A percentile compares a stretch with the other conserved stretches of the same genome.
Evolutionary conservation across 164 flowering plant genomes (phyloP).

Genomic region (Chloranthus sessilifolius): DNA sequence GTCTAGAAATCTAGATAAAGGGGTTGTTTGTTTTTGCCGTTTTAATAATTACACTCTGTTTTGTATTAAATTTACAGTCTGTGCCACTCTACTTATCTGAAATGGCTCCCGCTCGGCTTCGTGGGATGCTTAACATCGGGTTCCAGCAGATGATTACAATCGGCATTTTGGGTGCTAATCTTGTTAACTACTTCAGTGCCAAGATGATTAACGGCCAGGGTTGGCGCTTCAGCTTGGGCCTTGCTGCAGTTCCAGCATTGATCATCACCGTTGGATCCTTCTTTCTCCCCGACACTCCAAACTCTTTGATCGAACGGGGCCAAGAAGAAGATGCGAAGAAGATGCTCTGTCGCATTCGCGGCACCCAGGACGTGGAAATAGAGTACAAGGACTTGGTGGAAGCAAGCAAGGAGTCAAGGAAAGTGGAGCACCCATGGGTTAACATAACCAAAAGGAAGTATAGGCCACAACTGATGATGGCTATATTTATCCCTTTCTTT

Average conservation of each 20-base stretch:
- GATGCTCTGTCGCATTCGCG: neutral
- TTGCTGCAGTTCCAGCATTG: conserved; percentile 63
- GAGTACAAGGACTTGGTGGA: neutral
- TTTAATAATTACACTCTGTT: too few relatives aligned
- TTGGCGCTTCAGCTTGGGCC: conserved; percentile 65
- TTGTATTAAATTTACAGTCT: conserved; percentile 21
- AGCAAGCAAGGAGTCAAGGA: neutral
- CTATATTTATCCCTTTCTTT: neutral
- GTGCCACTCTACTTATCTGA: conserved; percentile 77
- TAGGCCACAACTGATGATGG: neutral
- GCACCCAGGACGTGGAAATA: neutral
- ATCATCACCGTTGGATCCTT: neutral
- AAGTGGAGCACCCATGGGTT: neutral
- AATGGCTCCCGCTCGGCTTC: conserved; percentile 70
- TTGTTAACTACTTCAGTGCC: conserved; percentile 54
- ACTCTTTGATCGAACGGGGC: neutral
- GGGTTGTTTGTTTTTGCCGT: too few relatives aligned
- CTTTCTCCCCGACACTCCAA: neutral
- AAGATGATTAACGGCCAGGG: conserved; percentile 55
- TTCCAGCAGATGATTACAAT: conserved; percentile 68
- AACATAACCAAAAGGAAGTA: neutral
- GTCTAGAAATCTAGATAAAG: too few relatives aligned
- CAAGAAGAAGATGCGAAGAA: neutral
- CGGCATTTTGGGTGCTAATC: conserved; percentile 63
- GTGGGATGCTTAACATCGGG: conserved; percentile 71